Conservation (phyloP, 306 rosid species). For the Vachellia pachyceras region DNA sequence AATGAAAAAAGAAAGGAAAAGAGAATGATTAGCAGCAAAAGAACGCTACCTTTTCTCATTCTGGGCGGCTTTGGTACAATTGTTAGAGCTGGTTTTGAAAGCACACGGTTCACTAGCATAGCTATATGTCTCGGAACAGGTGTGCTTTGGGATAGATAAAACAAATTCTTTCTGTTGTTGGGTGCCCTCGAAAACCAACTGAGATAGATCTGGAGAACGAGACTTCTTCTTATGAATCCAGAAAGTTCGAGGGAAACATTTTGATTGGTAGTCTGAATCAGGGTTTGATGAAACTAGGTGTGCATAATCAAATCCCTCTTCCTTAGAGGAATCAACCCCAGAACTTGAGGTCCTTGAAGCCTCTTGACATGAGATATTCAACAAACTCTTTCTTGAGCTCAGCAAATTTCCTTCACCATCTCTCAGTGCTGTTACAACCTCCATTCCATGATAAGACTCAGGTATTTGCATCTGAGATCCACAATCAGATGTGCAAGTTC, state of each 20-base stretch:
- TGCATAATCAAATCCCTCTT: slow-evolving; percentile 45
- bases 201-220: slow-evolving; percentile 48
- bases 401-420: slow-evolving; percentile 65
- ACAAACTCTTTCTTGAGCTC: slow-evolving; percentile 56
- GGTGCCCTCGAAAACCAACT: slow-evolving; percentile 38
- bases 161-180: slow-evolving; percentile 44
- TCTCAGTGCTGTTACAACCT: slow-evolving; percentile 55
- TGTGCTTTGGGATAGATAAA: slow-evolving; percentile 44
- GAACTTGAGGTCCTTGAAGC: slow-evolving; percentile 35
- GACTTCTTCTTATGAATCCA: slow-evolving; percentile 61
- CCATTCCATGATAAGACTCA: slow-evolving; percentile 45
- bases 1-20: slow-evolving; percentile 8
- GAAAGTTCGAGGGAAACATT: slow-evolving; percentile 62
- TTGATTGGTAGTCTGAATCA: slow-evolving; percentile 51
- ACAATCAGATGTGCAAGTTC: slow-evolving; percentile 51
- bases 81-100: slow-evolving; percentile 42
- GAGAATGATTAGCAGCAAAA: slow-evolving; percentile 9
- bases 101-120: slow-evolving; percentile 39
- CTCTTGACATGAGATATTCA: slow-evolving; percentile 49
- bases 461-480: slow-evolving; percentile 49
- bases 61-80: slow-evolving; percentile 33
- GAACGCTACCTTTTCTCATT: slow-evolving; percentile 46
- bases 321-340: slow-evolving; percentile 47
- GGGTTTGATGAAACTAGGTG: slow-evolving; percentile 43
- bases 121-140: slow-evolving; percentile 51